These are phyloP conservation scores for Crinitomyces ghanaensis DNA, from an alignment of 805 yeast genomes.

Conservation along the genomic window DNA sequence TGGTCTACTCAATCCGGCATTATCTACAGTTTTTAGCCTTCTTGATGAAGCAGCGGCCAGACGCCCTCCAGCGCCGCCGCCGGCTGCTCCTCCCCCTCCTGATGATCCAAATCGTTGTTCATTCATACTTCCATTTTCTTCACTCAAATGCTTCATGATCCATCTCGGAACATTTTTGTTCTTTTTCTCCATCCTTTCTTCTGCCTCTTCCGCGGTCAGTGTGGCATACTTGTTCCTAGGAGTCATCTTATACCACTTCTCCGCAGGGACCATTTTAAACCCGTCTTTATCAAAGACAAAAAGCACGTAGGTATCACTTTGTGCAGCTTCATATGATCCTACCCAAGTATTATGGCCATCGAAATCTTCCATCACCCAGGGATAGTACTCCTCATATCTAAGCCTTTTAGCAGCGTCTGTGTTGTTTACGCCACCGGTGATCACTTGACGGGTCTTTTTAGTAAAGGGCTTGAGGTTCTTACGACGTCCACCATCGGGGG, in stretches of 20 bases:
- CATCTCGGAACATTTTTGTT: slow-evolving; percentile 77
- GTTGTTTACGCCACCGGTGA: slow-evolving; percentile 63
- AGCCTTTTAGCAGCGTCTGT: slow-evolving; percentile 74
- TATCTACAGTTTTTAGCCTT: slow-evolving; percentile 39
- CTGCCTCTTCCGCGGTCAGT: slow-evolving; percentile 91
- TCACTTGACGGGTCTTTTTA: slow-evolving; percentile 76
- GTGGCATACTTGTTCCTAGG: slow-evolving; percentile 91
- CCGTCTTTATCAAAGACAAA: slow-evolving; percentile 79
- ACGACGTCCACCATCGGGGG: slow-evolving; percentile 88
- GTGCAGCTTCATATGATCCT: slow-evolving; percentile 88
- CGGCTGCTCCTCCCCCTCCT: no score
- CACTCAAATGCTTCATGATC: slow-evolving; percentile 85
- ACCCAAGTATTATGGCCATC: slow-evolving; percentile 93
- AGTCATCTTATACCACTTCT: slow-evolving; percentile 85
- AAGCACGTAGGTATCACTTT: slow-evolving; percentile 74
- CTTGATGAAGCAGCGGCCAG: slow-evolving; percentile 29
- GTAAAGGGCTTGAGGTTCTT: slow-evolving; percentile 48
- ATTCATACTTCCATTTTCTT: slow-evolving; percentile 31
- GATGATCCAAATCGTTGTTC: slow-evolving; percentile 29
- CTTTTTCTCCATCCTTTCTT: slow-evolving; percentile 79
- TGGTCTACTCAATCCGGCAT: slow-evolving; percentile 28
- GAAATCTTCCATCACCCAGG: slow-evolving; percentile 97
- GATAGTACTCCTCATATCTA: slow-evolving; percentile 91
- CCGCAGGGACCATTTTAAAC: slow-evolving; percentile 90
- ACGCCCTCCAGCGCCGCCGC: no score